Conservation (phyloP, 2,329 filamentous ascomycete species). For the Fusarium sp. region DNA sequence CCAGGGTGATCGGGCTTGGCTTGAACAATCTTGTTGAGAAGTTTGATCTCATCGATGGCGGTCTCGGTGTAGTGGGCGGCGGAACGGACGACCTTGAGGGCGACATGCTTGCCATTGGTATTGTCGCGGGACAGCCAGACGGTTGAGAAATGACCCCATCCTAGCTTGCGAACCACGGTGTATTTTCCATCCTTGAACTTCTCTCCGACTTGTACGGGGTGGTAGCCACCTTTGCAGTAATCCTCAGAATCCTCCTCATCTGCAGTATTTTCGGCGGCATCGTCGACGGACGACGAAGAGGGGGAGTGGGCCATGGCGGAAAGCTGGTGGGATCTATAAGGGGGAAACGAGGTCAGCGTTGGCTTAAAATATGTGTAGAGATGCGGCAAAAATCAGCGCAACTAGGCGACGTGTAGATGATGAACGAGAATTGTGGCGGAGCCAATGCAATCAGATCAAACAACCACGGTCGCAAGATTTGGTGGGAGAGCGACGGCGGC, state of each 20-base stretch:
- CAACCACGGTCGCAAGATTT: conserved; percentile 39
- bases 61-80: conserved; percentile 99
- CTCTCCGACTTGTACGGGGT: conserved; percentile 93
- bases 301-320: conserved; percentile 75
- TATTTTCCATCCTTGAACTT: conserved; percentile 98
- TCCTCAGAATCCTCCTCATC: conserved; percentile 99
- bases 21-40: conserved; percentile 95
- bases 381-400: conserved; percentile 23
- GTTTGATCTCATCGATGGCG: conserved; percentile 97
- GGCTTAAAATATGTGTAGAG: conserved; percentile 14
- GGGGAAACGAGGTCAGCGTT: conserved; percentile 20
- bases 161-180: conserved; percentile 93
- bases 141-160: conserved; percentile 99
- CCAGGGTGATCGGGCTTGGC: conserved; percentile 95
- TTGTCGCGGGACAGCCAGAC: conserved; percentile 90
- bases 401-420: conserved; percentile 13
- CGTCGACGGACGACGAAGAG: conserved; percentile 81
- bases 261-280: conserved; percentile 88
- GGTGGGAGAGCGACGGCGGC: conserved; percentile 34
- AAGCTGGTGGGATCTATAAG: conserved; percentile 62
- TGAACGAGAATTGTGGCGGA: conserved; percentile 27
- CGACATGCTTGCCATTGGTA: conserved; percentile 89
- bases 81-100: conserved; percentile 96
- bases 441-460: conserved; percentile 36
- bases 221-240: conserved; percentile 99